Percentiles rank a stretch among this genome's conserved stretches.
phyloP scores from a whole-genome alignment of 805 yeast genomes.

The Yamadazyma kitorensis region DNA sequence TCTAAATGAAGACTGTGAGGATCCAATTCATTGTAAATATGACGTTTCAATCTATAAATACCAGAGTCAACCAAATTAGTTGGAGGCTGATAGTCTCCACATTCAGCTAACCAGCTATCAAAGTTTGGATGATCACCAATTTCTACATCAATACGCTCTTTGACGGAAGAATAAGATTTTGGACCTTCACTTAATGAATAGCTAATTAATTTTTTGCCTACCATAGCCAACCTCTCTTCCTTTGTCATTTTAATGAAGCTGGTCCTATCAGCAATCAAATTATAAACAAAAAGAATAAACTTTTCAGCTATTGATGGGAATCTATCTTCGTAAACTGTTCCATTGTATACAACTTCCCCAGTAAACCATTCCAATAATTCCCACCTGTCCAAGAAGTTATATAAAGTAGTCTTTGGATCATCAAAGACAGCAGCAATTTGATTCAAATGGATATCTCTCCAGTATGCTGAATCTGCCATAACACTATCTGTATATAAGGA shows the following conservation, averaged over 20 bases:
- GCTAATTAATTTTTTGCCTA: slow-evolving; percentile 42
- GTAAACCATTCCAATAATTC: slow-evolving; percentile 51
- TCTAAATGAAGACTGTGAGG: slow-evolving; percentile 52
- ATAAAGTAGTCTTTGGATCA: slow-evolving; percentile 33
- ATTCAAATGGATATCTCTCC: slow-evolving; percentile 45
- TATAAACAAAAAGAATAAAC: slow-evolving; percentile 43
- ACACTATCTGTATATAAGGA: slow-evolving; percentile 43
- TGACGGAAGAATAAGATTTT: slow-evolving; percentile 49
- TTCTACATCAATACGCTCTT: slow-evolving; percentile 22
- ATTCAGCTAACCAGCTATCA: slow-evolving; percentile 54
- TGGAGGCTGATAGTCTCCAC: slow-evolving; percentile 66
- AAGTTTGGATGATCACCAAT: slow-evolving; percentile 37
- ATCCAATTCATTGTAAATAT: slow-evolving; percentile 55
- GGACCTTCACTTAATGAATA: slow-evolving; percentile 54
- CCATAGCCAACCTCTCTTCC: slow-evolving; percentile 23
- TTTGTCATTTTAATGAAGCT: slow-evolving; percentile 21
- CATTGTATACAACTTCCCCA: slow-evolving; percentile 27
- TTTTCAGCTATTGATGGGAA: slow-evolving; percentile 42
- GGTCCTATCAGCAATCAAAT: slow-evolving; percentile 38
- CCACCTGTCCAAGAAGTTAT: slow-evolving; percentile 52
- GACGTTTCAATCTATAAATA: slow-evolving; percentile 62
- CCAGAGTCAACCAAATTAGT: slow-evolving; percentile 57
- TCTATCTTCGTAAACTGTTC: slow-evolving; percentile 48
- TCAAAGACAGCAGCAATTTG: slow-evolving; percentile 43
- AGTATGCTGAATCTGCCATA: slow-evolving; percentile 39